phyloP scores from a whole-genome alignment of 495 filamentous ascomycete genomes.

The Margaritispora aquatica region DNA sequence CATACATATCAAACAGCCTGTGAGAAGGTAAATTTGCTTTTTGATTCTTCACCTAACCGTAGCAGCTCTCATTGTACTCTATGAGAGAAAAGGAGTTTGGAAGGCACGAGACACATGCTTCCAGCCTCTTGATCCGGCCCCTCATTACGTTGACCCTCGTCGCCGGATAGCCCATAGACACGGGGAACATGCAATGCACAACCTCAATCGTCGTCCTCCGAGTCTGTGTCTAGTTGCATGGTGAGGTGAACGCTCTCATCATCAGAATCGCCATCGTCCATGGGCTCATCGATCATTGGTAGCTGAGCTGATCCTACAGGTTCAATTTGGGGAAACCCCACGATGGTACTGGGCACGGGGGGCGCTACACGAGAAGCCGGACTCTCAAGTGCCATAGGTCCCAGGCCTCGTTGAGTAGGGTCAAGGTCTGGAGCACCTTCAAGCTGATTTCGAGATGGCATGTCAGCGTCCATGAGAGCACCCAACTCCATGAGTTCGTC shows the following conservation, averaged over 20 bases:
- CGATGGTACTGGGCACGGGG: not conserved
- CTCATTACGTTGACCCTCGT: too few species aligned
- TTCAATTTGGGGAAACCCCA: not conserved
- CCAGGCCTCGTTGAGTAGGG: not conserved
- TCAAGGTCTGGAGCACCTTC: not conserved
- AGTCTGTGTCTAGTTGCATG: slow-evolving; percentile 22
- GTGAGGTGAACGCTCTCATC: slow-evolving; percentile 34
- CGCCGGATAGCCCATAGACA: too few species aligned
- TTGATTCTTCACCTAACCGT: too few species aligned
- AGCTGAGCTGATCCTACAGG: not conserved
- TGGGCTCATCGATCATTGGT: not conserved
- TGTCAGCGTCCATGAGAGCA: not conserved
- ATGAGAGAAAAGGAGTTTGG: too few species aligned
- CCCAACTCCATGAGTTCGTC: slow-evolving; percentile 16
- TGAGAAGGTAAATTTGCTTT: too few species aligned
- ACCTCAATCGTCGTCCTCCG: slow-evolving; percentile 15
- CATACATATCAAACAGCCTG: too few species aligned
- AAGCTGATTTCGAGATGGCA: not conserved
- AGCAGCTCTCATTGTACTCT: too few species aligned
- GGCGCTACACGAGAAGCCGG: not conserved
- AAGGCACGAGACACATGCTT: too few species aligned
- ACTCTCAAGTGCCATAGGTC: not conserved
- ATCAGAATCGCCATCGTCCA: slow-evolving; percentile 24
- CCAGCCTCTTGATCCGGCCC: too few species aligned
- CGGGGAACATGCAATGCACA: not conserved